Conservation (phyloP, 768 basidiomycete genomes). For the Fomitopsis serialis region DNA sequence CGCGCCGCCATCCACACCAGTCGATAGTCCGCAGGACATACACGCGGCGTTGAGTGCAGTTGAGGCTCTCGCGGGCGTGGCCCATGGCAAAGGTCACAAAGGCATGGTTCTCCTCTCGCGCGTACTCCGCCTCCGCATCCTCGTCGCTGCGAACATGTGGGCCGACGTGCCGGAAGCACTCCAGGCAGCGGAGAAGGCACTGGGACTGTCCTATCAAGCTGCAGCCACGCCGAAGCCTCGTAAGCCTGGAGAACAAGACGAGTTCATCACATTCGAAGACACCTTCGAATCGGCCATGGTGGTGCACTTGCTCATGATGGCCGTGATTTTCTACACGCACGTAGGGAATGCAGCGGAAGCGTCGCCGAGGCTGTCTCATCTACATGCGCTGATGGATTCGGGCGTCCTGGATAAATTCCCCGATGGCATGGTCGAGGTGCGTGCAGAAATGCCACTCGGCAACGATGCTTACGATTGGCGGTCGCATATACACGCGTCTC, state of each 20-base stretch:
- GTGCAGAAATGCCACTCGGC: no score
- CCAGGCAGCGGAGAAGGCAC: conserved; percentile 40
- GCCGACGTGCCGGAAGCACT: conserved; percentile 44
- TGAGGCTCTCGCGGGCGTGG: conserved; percentile 26
- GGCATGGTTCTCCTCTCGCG: conserved; percentile 44
- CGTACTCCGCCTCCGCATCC: conserved; percentile 52
- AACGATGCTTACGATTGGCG: no score
- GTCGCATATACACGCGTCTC: no score
- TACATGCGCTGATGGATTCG: conserved; percentile 67
- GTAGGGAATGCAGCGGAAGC: conserved; percentile 43
- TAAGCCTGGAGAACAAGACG: conserved; percentile 7
- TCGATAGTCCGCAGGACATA: conserved; percentile 19
- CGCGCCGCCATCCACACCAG: conserved; percentile 10
- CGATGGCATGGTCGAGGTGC: conserved; percentile 35
- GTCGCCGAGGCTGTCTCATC: conserved; percentile 43
- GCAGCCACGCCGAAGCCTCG: conserved; percentile 15
- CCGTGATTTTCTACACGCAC: conserved; percentile 59
- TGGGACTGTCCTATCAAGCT: conserved; percentile 36
- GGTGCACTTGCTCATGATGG: conserved; percentile 58
- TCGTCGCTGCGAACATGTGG: conserved; percentile 54
- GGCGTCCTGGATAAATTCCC: conserved; percentile 38
- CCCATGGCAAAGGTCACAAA: conserved; percentile 29
- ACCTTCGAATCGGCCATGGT: conserved; percentile 35
- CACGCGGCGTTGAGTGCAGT: conserved; percentile 26
- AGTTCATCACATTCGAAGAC: conserved; percentile 27